Evolutionary conservation across 441 rosid species (phyloP).

Genomic region (Lepidium campestre): DNA sequence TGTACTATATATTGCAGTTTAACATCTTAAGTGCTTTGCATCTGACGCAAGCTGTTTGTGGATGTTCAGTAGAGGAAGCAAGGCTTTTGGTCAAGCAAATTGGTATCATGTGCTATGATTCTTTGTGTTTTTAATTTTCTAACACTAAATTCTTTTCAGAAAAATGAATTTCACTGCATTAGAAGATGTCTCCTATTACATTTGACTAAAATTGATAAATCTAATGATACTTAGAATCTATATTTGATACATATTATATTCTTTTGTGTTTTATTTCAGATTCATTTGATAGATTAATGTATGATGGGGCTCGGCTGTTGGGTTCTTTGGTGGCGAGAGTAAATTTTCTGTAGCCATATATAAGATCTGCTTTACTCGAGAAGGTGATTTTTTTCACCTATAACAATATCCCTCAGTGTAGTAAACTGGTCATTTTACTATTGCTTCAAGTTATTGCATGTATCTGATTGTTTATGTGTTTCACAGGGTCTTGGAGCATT

Average conservation of each 20-base stretch:
- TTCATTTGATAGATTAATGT: conserved; percentile 90
- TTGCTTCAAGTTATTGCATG: background rate
- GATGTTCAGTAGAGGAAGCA: conserved; percentile 82
- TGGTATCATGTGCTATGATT: conserved; percentile 37
- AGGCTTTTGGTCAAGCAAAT: conserved; percentile 66
- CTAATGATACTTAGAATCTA: background rate
- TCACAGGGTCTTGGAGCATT: conserved; percentile 72
- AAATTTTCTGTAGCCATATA: conserved; percentile 92
- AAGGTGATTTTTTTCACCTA: conserved; percentile 33
- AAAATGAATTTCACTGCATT: background rate
- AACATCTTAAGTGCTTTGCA: conserved; percentile 68
- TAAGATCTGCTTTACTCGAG: conserved; percentile 82
- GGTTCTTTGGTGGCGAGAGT: conserved; percentile 92
- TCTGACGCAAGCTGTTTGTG: conserved; percentile 93
- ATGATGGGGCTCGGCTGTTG: conserved; percentile 96
- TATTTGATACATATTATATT: background rate
- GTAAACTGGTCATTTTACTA: background rate
- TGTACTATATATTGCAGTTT: conserved; percentile 48
- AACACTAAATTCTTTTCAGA: background rate
- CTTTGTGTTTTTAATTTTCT: background rate
- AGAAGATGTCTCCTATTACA: background rate
- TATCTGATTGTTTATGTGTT: conserved; percentile 3
- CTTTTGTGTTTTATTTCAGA: conserved; percentile 31
- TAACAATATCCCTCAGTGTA: background rate
- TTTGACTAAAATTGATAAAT: background rate